These are phyloP conservation scores for Oxytropis ochrocephala DNA, from an alignment of 306 rosid genomes.

Conservation along the genomic window DNA sequence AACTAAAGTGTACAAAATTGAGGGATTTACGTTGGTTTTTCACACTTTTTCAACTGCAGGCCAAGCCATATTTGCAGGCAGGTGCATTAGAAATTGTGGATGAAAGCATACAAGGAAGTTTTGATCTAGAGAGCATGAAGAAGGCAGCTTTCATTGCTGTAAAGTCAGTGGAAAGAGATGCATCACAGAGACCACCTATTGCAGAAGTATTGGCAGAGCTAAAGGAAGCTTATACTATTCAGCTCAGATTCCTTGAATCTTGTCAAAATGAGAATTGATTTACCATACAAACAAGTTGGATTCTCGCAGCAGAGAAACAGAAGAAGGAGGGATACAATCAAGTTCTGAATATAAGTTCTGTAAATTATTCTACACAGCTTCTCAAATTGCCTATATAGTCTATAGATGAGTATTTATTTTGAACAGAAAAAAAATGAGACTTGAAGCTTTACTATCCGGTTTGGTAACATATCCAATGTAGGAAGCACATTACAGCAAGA, in stretches of 20 bases:
- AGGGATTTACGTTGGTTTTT: neutral
- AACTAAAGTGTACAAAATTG: neutral
- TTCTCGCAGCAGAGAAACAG: neutral
- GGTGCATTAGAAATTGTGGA: constrained; percentile 83
- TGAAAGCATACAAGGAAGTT: constrained; percentile 51
- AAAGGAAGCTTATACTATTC: constrained; percentile 62
- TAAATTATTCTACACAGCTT: constrained; percentile 14
- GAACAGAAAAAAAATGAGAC: neutral
- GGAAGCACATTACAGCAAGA: neutral
- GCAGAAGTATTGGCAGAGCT: constrained; percentile 73
- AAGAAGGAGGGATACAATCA: neutral
- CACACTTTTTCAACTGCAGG: constrained; percentile 40
- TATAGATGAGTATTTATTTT: constrained; percentile 2
- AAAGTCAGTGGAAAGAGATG: constrained; percentile 78
- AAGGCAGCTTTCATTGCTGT: constrained; percentile 64
- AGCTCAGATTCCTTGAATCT: constrained; percentile 58
- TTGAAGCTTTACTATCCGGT: neutral
- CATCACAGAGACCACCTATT: constrained; percentile 75
- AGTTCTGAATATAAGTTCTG: neutral
- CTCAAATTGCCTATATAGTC: neutral
- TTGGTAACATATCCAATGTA: neutral
- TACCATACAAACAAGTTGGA: neutral
- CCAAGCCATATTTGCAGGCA: constrained; percentile 93
- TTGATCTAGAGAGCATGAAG: constrained; percentile 67
- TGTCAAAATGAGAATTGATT: constrained; percentile 26